These are phyloP conservation scores for Phallus indusiatus DNA, from an alignment of 768 basidiomycete species.

Conservation along the genomic window DNA sequence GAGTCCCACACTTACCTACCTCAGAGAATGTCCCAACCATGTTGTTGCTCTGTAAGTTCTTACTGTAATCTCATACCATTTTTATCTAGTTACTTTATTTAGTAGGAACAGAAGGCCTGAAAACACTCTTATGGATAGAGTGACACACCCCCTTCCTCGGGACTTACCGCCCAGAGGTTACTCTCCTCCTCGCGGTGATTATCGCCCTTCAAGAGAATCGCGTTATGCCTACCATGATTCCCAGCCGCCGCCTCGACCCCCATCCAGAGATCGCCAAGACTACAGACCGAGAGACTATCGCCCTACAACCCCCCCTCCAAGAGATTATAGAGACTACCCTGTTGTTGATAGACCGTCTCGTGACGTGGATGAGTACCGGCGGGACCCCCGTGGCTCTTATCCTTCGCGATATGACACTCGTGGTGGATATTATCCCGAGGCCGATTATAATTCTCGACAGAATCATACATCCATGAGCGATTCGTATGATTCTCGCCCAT, in stretches of 20 bases:
- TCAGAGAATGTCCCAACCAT: conserved; percentile 64
- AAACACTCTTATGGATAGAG: conserved; percentile 30
- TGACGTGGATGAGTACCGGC: conserved; percentile 64
- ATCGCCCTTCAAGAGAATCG: conserved; percentile 37
- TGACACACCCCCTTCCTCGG: conserved; percentile 36
- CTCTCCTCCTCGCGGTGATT: conserved; percentile 46
- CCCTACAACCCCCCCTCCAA: conserved; percentile 45
- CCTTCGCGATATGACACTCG: conserved; percentile 48
- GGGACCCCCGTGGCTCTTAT: conserved; percentile 37
- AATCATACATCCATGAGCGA: conserved; percentile 39
- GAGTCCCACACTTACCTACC: conserved; percentile 3
- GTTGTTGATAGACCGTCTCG: conserved; percentile 37
- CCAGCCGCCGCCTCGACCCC: conserved; percentile 33
- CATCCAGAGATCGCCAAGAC: conserved; percentile 31
- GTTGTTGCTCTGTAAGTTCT: conserved; percentile 38
- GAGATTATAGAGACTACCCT: conserved; percentile 61
- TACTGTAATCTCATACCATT: background rate
- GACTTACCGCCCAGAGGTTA: conserved; percentile 42
- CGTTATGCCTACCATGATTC: conserved; percentile 51
- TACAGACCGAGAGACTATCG: conserved; percentile 31
- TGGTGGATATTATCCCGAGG: conserved; percentile 30
- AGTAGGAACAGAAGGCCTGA: conserved; percentile 31
- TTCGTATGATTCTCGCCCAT: conserved; percentile 30
- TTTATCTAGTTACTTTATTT: conserved; percentile 8
- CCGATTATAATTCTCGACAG: conserved; percentile 33